Conservation (phyloP, 306 rosid species). For the Datisca glomerata region DNA sequence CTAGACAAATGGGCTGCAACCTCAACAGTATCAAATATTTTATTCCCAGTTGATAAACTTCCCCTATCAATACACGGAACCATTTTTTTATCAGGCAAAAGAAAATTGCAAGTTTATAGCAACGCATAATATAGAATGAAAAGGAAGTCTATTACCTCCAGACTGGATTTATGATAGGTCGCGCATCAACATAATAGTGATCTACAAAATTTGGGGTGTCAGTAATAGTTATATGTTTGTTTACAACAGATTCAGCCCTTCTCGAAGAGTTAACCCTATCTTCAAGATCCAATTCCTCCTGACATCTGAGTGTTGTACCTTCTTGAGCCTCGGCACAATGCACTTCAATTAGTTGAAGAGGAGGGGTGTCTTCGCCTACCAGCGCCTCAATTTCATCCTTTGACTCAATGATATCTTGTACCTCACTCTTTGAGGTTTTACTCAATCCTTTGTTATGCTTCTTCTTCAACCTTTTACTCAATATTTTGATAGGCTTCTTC, state of each 20-base stretch:
- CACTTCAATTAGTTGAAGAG: slow-evolving; percentile 14
- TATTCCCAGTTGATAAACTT: slow-evolving; percentile 24
- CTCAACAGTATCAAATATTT: slow-evolving; percentile 10
- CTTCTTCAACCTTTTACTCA: slow-evolving; percentile 6
- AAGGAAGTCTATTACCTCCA: slow-evolving; percentile 45
- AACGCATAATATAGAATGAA: slow-evolving; percentile 12
- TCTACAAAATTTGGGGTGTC: slow-evolving; percentile 5
- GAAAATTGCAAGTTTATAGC: no score
- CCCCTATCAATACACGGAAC: slow-evolving; percentile 43
- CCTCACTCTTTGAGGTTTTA: slow-evolving; percentile 7
- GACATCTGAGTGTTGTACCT: slow-evolving; percentile 8
- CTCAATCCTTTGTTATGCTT: slow-evolving; percentile 3
- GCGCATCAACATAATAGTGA: slow-evolving; percentile 21
- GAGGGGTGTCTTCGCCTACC: slow-evolving; percentile 7
- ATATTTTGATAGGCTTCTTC: slow-evolving; percentile 5
- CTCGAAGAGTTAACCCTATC: slow-evolving; percentile 16
- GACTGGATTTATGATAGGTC: slow-evolving; percentile 46
- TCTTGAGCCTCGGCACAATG: slow-evolving; percentile 10
- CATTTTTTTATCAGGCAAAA: no score
- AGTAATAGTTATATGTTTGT: background rate
- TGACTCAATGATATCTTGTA: slow-evolving; percentile 6
- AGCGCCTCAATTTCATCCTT: slow-evolving; percentile 7
- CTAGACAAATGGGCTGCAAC: slow-evolving; percentile 55
- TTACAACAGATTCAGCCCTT: background rate
- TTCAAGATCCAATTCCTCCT: slow-evolving; percentile 9